These are phyloP conservation scores for Didymella sp. DNA, from an alignment of 2,329 filamentous ascomycete species.

Conservation along the genomic window DNA sequence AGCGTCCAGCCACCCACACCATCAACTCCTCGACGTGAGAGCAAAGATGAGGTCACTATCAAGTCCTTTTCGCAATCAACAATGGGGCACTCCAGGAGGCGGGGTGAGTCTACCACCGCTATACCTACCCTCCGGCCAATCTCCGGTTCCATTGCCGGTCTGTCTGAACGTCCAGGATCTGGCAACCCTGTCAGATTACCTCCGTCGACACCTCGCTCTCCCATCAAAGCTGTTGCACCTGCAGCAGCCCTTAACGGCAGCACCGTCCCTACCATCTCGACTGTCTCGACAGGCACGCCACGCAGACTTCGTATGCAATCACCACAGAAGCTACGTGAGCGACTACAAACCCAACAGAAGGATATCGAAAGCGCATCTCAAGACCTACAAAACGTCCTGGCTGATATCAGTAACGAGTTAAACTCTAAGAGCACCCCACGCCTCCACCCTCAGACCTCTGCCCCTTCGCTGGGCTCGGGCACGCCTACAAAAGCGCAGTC, in stretches of 20 bases:
- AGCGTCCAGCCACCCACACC: slow-evolving; percentile 31
- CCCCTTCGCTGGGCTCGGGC: slow-evolving; percentile 31
- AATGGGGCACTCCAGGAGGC: slow-evolving; percentile 50
- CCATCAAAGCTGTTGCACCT: slow-evolving; percentile 30
- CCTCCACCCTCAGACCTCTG: slow-evolving; percentile 43
- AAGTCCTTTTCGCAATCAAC: slow-evolving; percentile 43
- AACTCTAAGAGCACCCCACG: slow-evolving; percentile 52
- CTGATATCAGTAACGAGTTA: slow-evolving; percentile 82
- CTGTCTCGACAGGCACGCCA: slow-evolving; percentile 28
- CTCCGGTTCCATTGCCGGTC: slow-evolving; percentile 54
- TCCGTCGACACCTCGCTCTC: slow-evolving; percentile 46
- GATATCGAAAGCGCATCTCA: slow-evolving; percentile 73
- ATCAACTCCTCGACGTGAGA: slow-evolving; percentile 26
- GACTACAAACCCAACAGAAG: slow-evolving; percentile 81
- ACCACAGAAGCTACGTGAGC: slow-evolving; percentile 75
- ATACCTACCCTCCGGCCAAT: slow-evolving; percentile 56
- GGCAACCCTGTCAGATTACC: slow-evolving; percentile 67
- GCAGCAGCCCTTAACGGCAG: slow-evolving; percentile 1
- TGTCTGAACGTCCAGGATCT: slow-evolving; percentile 58
- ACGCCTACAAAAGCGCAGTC: slow-evolving; percentile 27
- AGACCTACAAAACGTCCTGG: slow-evolving; percentile 75
- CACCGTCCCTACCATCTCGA: slow-evolving; percentile 18
- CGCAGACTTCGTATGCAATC: slow-evolving; percentile 61
- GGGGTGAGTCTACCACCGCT: slow-evolving; percentile 55
- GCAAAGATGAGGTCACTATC: slow-evolving; percentile 48